Evolutionary conservation across 2,329 filamentous ascomycete species (phyloP), one percentile per base, ranked within the genome.

Genomic region (Trichoderma atrobrunneum): DNA sequence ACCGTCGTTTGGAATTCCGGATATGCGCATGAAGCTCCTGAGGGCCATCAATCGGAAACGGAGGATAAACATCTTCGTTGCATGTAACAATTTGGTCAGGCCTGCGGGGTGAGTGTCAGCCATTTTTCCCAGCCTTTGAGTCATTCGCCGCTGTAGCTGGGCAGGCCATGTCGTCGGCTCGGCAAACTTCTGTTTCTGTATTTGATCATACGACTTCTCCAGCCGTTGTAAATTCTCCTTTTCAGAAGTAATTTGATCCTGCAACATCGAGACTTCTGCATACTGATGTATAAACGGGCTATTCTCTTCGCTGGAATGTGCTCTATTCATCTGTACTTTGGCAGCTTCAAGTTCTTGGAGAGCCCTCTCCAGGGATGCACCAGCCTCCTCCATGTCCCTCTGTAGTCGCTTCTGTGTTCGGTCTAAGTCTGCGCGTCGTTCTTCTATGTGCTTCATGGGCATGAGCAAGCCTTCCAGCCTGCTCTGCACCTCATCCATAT

Each of bases 121-220:
- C 7, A 61, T 67, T 7, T 11, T 4, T 3, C 60, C 24, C 6
- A 74, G 24, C 8, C 26, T 72, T 56, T 73, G 57, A 26, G 28
- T 36, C 2, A 71, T 14, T 48, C 61, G 64, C 10, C 28, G 61
- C 6, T 73, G 48, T 14, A 76, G 14, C 11, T 11, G 59, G 2
- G 14, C 26, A 56, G 67, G 57, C 73, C 71, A 74, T 68, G 67
- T 56, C 30, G 16, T 28, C 14, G 64, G 16, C n/a, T 71, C 57
- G 12, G 24, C 14, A 26, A 30, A 26, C 6, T 63, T 74, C 7
- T 73, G 48, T 21, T 67, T 24, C 39, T 66, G 57, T 10, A 73
- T 56, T 3, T 7, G 48, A 7, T 21, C 24, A 71, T 51, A 66
- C 3, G 24, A 61, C 0, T 5, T 39, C 24, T 70, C 28, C 4